Evolutionary conservation across 768 basidiomycete genomes (phyloP), one percentile per base, ranked within the genome.

Genomic region (Pisolithus sp.): DNA sequence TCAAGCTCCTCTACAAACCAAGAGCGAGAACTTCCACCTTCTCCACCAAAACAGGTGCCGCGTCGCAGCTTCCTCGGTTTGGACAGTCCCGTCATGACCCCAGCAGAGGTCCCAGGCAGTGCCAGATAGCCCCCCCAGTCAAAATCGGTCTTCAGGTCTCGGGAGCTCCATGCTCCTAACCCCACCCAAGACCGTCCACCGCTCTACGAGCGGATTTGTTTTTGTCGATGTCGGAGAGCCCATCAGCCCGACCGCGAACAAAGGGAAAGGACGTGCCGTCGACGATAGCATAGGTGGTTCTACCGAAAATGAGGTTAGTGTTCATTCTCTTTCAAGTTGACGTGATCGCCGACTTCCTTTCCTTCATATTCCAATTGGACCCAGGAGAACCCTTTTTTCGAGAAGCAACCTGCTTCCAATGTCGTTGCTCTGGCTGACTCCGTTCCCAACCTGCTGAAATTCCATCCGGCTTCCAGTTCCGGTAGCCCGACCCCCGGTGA

Each of bases 191-290:
- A 57, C 66, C 5, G 2, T n/a, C 5, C 50, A 47, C n/a, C 59
- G 59, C 5, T 17, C 6, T 17, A 1, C 37, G 13, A 50, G 13
- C 15, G 49, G 21, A 17, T 10, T 23, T 15, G 28, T 38, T 18
- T 12, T 36, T 4, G 42, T 8, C 18, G 21, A 40, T 1, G 51
- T 39, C 31, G 54, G 51, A 2, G 52, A 55, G 10, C 61, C 57
- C 2, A 41, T 43, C 44, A 66, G 58, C 20, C 64, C 60, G 2
- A 66, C 64, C 8, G 53, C 54, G 34, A 23, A 18, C 46, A 68
- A 63, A 48, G 66, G 65, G 9, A 67, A 68, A 41, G 54, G 53
- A 49, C 56, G 61, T 17, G 62, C 59, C 1, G 45, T 54, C 8
- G 26, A 30, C 12, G 7, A 18, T 7, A 21, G 30, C 7, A 51